These are phyloP conservation scores for Trametes cubensis DNA, from an alignment of 768 basidiomycete genomes.

Conservation along the genomic window DNA sequence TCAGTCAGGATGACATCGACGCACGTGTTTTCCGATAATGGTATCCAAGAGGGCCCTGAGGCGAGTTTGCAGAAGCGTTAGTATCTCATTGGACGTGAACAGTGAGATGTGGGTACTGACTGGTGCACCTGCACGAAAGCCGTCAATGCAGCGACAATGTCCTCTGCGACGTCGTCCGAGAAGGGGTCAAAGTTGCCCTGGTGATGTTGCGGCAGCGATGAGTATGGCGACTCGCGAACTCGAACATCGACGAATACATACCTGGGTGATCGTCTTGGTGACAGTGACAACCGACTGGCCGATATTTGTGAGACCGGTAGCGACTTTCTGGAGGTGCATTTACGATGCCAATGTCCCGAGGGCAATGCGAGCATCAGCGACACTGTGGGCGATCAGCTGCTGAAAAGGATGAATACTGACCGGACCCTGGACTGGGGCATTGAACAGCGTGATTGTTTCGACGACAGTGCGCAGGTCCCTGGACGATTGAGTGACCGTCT, in stretches of 20 bases:
- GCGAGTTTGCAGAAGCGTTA: not conserved
- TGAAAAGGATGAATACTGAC: not conserved
- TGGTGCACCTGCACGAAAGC: conserved; percentile 1
- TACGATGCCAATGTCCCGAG: too few relatives aligned
- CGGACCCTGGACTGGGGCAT: not conserved
- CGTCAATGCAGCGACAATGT: not conserved
- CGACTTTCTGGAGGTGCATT: not conserved
- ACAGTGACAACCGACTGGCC: not conserved
- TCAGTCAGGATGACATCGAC: not conserved
- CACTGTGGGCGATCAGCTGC: too few relatives aligned
- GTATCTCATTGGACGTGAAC: not conserved
- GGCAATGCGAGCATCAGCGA: too few relatives aligned
- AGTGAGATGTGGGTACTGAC: not conserved
- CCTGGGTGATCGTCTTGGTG: not conserved
- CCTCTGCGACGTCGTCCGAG: not conserved
- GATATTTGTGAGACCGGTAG: not conserved
- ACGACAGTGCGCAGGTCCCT: not conserved
- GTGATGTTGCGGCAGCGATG: too few relatives aligned
- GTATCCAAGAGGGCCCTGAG: not conserved
- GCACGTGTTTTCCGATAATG: conserved; percentile 7
- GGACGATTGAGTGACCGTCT: not conserved
- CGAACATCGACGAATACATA: not conserved
- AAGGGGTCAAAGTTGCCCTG: not conserved
- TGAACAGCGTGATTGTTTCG: not conserved
- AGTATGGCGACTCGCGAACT: too few relatives aligned